Base-by-base conservation (phyloP, 768 basidiomycete species). In the Lentinula raphanica region DNA sequence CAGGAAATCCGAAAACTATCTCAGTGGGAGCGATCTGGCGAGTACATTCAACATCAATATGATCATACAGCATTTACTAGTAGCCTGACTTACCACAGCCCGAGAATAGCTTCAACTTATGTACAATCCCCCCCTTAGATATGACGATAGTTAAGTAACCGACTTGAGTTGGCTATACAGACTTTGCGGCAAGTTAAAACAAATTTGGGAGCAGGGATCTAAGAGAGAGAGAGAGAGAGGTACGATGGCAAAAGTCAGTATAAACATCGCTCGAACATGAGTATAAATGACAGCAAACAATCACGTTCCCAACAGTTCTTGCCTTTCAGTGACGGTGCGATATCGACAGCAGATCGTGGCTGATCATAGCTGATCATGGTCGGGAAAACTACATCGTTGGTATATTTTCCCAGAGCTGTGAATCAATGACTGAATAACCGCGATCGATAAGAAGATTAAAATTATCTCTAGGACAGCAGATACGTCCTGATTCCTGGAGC, bases 231-330 rank as follows among this genome's bases (percentile, higher is more conserved):
- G 50, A 15, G 11, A 12, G 35, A 38, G 19, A 35, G 31, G 32
- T 32, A 35, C 32, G n/a, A n/a, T n/a, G 27, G 31, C 19, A 9
- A 21, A 13, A 3, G 21, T 40, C 39, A 40, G 7, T n/a, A n/a
- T n/a, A n/a, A 40, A 40, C 39, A 40, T 19, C 8, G n/a, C 39
- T 40, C n/a, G 28, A 17, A 39, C 25, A 36, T 27, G 36, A 53
- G 51, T 53, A 53, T 53, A 53, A 53, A 53, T 53, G 51, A 53
- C 51, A 53, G 13, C 25, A 13, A 13, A 38, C n/a, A 39, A 53
- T 53, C 36, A 53, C 51, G 40, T 27, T 44, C 15, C n/a, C 15
- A 12, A 17, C 15, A n/a, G n/a, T n/a, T 8, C 32, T 35, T 23
- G 23, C 42, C 42, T 44, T 23, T 21, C 42, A 44, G 9, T n/a